A percentile compares a stretch with the other conserved stretches of the same genome.
Conservation (phyloP, 495 filamentous ascomycete genomes). For the Trypethelium eluteriae region DNA sequence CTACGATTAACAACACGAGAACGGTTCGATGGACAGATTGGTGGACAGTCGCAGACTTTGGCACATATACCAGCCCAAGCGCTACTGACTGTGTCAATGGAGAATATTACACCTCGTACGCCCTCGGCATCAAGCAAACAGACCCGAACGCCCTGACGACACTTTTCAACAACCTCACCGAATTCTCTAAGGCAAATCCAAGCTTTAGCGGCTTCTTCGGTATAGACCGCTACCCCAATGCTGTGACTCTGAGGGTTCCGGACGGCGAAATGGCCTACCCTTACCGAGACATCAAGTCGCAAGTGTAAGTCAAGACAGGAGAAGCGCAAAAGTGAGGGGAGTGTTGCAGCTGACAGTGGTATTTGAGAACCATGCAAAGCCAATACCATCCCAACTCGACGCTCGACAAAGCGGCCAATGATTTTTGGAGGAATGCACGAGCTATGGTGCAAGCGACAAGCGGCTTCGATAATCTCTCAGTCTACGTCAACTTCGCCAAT, state of each 20-base stretch:
- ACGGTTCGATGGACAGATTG: background rate
- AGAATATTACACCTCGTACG: background rate
- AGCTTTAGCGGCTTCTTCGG: background rate
- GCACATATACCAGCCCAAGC: background rate
- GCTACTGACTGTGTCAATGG: conserved; percentile 1
- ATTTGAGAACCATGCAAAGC: background rate
- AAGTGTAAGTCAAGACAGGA: conserved; percentile 28
- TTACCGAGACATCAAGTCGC: background rate
- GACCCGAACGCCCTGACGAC: background rate
- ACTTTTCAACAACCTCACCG: background rate
- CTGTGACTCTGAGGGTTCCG: background rate
- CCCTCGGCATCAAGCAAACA: background rate
- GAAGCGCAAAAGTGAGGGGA: conserved; percentile 26
- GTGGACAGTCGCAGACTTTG: background rate
- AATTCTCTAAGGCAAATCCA: background rate
- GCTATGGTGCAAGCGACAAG: conserved; percentile 15
- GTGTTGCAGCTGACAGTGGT: conserved; percentile 30
- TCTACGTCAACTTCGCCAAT: conserved; percentile 36
- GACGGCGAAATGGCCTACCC: background rate
- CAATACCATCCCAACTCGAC: background rate
- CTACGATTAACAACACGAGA: background rate
- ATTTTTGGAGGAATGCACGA: conserved; percentile 1
- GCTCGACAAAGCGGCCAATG: conserved; percentile 8
- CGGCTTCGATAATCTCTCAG: conserved; percentile 26
- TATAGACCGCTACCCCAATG: background rate